Percentiles rank a stretch among this genome's conserved stretches.
These are phyloP conservation scores for Stachybotrys chartarum DNA, from an alignment of 2,329 filamentous ascomycete genomes.

Conservation along the genomic window DNA sequence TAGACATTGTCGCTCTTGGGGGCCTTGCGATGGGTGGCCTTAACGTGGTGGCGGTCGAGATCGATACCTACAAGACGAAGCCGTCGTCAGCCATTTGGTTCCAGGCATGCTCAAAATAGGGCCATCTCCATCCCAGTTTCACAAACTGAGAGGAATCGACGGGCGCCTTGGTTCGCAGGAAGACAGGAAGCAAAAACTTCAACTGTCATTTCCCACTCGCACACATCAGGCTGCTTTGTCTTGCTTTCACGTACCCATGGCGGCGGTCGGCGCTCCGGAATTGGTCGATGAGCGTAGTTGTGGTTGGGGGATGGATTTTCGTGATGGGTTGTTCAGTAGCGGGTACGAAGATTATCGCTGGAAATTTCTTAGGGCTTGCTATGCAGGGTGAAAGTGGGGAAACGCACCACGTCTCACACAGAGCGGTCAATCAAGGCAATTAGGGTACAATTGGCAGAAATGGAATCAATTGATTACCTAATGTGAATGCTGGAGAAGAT, in stretches of 20 bases:
- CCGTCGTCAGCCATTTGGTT: constrained; percentile 53
- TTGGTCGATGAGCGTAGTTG: constrained; percentile 30
- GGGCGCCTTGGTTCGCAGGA: constrained; percentile 3
- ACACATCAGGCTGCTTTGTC: constrained; percentile 33
- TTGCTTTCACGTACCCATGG: constrained; percentile 52
- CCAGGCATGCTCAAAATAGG: constrained; percentile 53
- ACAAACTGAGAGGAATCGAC: neutral
- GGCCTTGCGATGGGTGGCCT: constrained; percentile 76
- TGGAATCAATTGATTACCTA: neutral
- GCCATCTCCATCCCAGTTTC: constrained; percentile 18
- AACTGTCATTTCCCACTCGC: constrained; percentile 36
- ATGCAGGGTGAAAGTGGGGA: constrained; percentile 4
- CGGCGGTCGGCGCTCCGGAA: constrained; percentile 37
- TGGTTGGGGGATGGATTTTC: constrained; percentile 20
- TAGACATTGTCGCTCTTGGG: constrained; percentile 99
- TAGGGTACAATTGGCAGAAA: constrained; percentile 25
- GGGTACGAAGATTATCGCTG: constrained; percentile 11
- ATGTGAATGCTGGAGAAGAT: too few species aligned
- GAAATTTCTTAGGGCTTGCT: constrained; percentile 21
- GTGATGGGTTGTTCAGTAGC: constrained; percentile 21
- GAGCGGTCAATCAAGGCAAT: constrained; percentile 38
- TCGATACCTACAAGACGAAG: constrained; percentile 57
- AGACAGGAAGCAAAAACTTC: neutral
- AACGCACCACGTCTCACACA: neutral
- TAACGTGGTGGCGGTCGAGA: constrained; percentile 63